These are phyloP conservation scores for Penicillium concentricum DNA, from an alignment of 2,329 filamentous ascomycete species.

Conservation along the genomic window DNA sequence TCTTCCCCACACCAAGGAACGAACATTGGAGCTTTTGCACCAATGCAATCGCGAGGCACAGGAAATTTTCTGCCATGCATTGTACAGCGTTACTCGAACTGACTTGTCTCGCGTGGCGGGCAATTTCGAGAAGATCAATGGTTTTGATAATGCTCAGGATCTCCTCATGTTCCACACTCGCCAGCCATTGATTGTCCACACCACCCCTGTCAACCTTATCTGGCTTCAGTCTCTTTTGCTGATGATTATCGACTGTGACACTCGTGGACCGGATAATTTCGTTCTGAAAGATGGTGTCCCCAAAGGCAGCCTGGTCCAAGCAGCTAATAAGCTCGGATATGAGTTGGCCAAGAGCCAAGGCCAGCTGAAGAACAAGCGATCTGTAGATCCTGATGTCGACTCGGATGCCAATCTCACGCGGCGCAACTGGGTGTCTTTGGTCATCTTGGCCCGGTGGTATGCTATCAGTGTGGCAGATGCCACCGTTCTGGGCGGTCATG, in stretches of 20 bases:
- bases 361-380: slow-evolving; percentile 38
- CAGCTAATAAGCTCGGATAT: slow-evolving; percentile 38
- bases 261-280: slow-evolving; percentile 44
- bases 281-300: slow-evolving; percentile 41
- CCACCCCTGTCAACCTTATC: slow-evolving; percentile 39
- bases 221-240: slow-evolving; percentile 44
- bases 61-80: slow-evolving; percentile 41
- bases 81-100: slow-evolving; percentile 43
- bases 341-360: slow-evolving; percentile 40
- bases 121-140: slow-evolving; percentile 35
- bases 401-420: slow-evolving; percentile 43
- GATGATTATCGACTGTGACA: slow-evolving; percentile 45
- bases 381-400: slow-evolving; percentile 38
- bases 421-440: slow-evolving; percentile 41
- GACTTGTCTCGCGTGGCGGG: slow-evolving; percentile 34
- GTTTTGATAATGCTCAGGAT: slow-evolving; percentile 43
- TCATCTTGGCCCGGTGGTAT: slow-evolving; percentile 44
- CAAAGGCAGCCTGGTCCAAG: slow-evolving; percentile 42
- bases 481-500: slow-evolving; percentile 38
- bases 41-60: slow-evolving; percentile 42
- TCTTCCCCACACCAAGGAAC: slow-evolving; percentile 41
- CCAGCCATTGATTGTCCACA: slow-evolving; percentile 36
- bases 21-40: slow-evolving; percentile 38
- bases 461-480: slow-evolving; percentile 42
- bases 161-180: slow-evolving; percentile 40